Base-by-base conservation (phyloP, 495 filamentous ascomycete species). In the Aspergillus cavernicola region DNA sequence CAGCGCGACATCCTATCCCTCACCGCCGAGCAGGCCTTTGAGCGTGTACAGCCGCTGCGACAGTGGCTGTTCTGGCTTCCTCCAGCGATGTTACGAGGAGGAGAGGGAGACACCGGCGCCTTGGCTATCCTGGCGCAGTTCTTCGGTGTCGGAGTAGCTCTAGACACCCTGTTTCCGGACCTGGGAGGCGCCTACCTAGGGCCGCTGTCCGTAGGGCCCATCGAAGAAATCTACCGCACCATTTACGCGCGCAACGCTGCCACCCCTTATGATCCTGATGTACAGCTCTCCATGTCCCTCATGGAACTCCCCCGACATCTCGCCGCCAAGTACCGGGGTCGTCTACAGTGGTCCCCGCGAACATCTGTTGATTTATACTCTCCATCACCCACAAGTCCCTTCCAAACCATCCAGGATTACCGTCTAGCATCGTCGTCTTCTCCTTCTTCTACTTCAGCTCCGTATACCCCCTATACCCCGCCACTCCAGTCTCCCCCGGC, bases 11-110 rank as follows among this genome's bases (percentile, higher is more conserved):
- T 85, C 56, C 84, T 89, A 1, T 84, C 81, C 2, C 82, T 86
- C 55, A 82, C 85, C 7, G 76, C 89, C 15, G 83, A 88, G 60
- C 83, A 93, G 51, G 85, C 92, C 58, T 97, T 97, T 66, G 85
- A 90, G 63, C 84, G 90, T 56, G 80, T 97, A 22, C 88, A 92
- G 54, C 80, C 87, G 6, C 79, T 98, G 15, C 85, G 92, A 37
- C 82, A 85, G 51, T 97, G 95, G 92, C 80, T 97, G 18, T 95
- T 97, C 73, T 98, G 91, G 89, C 79, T 96, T 39, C 95, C 95
- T 3, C 84, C 82, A 28, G 83, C 86, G 16, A 75, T 97, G 67
- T 75, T 97, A 18, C 72, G 72, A 31, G 69, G 69, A 11, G 68
- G 70, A 3, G 73, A 75, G 8, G 62, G 68, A 8, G 72, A 76